Conservation (phyloP, 768 basidiomycete genomes). For the Phylloporus rhodoxanthus region DNA sequence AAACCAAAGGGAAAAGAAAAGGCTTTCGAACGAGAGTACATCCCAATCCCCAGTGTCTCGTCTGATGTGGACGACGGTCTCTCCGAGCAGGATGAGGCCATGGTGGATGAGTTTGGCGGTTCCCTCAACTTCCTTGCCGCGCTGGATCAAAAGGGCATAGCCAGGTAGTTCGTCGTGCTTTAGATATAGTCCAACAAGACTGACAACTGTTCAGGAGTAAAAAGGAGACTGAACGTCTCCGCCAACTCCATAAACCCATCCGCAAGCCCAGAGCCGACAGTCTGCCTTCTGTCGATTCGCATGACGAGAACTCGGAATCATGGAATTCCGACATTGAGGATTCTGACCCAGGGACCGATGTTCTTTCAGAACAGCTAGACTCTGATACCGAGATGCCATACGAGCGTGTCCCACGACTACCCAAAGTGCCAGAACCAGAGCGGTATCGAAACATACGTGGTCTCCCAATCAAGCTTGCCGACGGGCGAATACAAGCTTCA, state of each 20-base stretch:
- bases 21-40: constrained; percentile 51
- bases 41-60: constrained; percentile 48
- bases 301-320: constrained; percentile 51
- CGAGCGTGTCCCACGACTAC: constrained; percentile 56
- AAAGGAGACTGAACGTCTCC: constrained; percentile 71
- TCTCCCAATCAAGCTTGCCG: constrained; percentile 81
- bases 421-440: constrained; percentile 39
- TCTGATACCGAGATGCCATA: constrained; percentile 74
- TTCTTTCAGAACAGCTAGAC: constrained; percentile 14
- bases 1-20: constrained; percentile 52
- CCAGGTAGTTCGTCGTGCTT: constrained; percentile 49
- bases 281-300: constrained; percentile 65
- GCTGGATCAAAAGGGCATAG: constrained; percentile 75
- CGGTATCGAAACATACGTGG: constrained; percentile 50
- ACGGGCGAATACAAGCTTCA: constrained; percentile 68
- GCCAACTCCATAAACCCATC: constrained; percentile 57
- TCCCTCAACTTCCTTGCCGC: constrained; percentile 60
- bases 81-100: constrained; percentile 65
- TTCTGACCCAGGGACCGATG: constrained; percentile 21
- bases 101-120: constrained; percentile 59
- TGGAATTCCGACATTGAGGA: constrained; percentile 45
- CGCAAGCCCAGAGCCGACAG: constrained; percentile 44
- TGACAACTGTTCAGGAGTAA: constrained; percentile 57
- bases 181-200: background rate
- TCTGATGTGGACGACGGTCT: constrained; percentile 35